Evolutionary conservation across 2,329 filamentous ascomycete genomes (phyloP), one percentile per base, ranked within the genome.

Genomic region (Aspergillus fructus): DNA sequence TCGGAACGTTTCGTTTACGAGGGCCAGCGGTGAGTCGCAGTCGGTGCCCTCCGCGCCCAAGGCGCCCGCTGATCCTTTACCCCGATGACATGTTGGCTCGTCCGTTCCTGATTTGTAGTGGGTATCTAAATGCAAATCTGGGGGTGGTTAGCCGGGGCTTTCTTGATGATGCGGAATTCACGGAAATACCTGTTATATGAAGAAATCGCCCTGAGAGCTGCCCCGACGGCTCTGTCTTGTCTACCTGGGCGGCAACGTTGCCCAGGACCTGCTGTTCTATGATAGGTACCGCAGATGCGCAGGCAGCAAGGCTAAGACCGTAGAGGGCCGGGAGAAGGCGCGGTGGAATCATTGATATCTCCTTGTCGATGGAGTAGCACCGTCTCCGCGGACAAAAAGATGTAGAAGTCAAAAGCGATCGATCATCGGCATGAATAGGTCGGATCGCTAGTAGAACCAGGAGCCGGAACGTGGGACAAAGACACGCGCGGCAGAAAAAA

Each of bases 71-170:
- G 85, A 79, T 12, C 94, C 94, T 58, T 85, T 79, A 58, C 88
- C 87, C 55, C 87, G 83, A 71, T 99, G 94, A 75, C 94, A 99
- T 60, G 89, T 88, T 61, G 85, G 81, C 45, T 85, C 81, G 39
- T 83, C 80, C 45, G 89, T 84, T 72, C 93, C 89, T 7, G 84
- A 75, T 74, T 91, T 88, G 81, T 97, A 99, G 75, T 90, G 90
- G 43, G 85, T 85, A 73, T 99, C 94, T 47, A 92, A 91, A 69
- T 99, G 94, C 66, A 97, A 84, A 77, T 99, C 94, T 96, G 23
- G 17, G 2, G 13, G 8, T 65, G 45, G n/a, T 47, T 9, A 47
- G 51, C 45, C 21, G n/a, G 21, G 3, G 33, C 21, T 19, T 8
- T 6, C 12, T 2, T 13, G 21, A 33, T 5, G 13, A 30, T 75